phyloP scores from a whole-genome alignment of 2,329 filamentous ascomycete genomes.

The Phaeophleospora eucalypticola region DNA sequence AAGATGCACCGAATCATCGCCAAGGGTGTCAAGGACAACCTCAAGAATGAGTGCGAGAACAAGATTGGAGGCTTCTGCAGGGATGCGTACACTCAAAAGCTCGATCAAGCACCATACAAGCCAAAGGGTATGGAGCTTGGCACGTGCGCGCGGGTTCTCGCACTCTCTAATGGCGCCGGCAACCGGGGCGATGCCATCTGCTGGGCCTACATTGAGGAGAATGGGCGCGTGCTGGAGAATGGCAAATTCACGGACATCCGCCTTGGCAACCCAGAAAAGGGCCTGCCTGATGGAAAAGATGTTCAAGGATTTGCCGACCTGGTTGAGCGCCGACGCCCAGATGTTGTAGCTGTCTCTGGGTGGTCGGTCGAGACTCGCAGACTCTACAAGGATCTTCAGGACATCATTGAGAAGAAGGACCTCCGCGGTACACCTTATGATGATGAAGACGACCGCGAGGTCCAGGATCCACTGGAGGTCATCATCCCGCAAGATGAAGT shows the following conservation, averaged over 20 bases:
- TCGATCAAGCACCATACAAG: conserved; percentile 95
- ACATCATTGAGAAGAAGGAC: conserved; percentile 71
- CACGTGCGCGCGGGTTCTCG: conserved; percentile 79
- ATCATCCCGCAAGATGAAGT: conserved; percentile 95
- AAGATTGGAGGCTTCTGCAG: conserved; percentile 83
- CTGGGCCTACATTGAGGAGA: conserved; percentile 92
- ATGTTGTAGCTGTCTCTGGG: conserved; percentile 85
- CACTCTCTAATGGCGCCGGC: conserved; percentile 80
- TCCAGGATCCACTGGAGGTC: conserved; percentile 77
- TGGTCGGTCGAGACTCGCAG: conserved; percentile 83
- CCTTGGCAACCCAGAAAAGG: conserved; percentile 61
- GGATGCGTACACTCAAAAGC: conserved; percentile 80
- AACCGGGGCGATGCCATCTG: conserved; percentile 75
- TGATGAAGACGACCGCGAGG: conserved; percentile 77
- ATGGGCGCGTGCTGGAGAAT: conserved; percentile 82
- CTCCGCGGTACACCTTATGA: conserved; percentile 78
- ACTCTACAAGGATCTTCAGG: conserved; percentile 75
- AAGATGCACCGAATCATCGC: conserved; percentile 81
- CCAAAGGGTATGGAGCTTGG: conserved; percentile 88
- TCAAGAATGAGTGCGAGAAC: conserved; percentile 91
- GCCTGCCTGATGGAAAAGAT: conserved; percentile 60
- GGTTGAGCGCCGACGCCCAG: conserved; percentile 73
- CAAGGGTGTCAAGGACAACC: conserved; percentile 89
- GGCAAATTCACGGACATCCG: conserved; percentile 80
- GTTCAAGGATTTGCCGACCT: conserved; percentile 72